Conservation (phyloP, 371 early-diverging fungal genomes). For the Homolaphlyctis polyrhiza region DNA sequence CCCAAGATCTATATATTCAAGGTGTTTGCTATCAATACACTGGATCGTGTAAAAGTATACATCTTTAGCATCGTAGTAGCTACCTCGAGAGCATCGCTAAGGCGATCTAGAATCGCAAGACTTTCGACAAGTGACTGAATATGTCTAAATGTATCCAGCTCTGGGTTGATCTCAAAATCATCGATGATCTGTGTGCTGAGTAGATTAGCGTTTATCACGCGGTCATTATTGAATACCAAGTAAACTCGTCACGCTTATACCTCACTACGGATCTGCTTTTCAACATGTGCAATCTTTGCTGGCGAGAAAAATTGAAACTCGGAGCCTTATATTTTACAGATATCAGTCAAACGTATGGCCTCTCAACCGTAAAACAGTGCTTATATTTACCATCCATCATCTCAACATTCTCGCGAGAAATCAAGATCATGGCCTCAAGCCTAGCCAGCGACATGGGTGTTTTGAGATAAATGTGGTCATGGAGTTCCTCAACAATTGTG, state of each 20-base stretch:
- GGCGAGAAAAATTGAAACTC: conserved; percentile 1
- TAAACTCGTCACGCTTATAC: not conserved
- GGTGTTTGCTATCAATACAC: not conserved
- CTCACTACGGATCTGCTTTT: not conserved
- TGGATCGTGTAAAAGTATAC: not conserved
- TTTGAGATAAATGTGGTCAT: conserved; percentile 89
- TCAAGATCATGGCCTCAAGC: not conserved
- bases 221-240: not conserved
- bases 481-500: conserved; percentile 81
- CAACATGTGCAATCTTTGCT: not conserved
- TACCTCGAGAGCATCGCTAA: conserved; percentile 16
- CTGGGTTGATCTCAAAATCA: conserved; percentile 63
- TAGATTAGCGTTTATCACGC: not conserved
- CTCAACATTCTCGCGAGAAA: not conserved
- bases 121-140: conserved; percentile 82
- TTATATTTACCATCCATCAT: not conserved
- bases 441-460: conserved; percentile 42
- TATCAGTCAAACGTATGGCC: not conserved
- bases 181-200: conserved; percentile 49
- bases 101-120: conserved; percentile 66
- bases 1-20: not conserved
- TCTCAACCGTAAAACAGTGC: too few species aligned
- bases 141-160: conserved; percentile 86
- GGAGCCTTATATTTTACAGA: not conserved
- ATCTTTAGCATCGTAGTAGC: not conserved